Percentiles rank a stretch among this genome's conserved stretches.
phyloP scores from a whole-genome alignment of 768 basidiomycete species.

The Lactarius vividus region DNA sequence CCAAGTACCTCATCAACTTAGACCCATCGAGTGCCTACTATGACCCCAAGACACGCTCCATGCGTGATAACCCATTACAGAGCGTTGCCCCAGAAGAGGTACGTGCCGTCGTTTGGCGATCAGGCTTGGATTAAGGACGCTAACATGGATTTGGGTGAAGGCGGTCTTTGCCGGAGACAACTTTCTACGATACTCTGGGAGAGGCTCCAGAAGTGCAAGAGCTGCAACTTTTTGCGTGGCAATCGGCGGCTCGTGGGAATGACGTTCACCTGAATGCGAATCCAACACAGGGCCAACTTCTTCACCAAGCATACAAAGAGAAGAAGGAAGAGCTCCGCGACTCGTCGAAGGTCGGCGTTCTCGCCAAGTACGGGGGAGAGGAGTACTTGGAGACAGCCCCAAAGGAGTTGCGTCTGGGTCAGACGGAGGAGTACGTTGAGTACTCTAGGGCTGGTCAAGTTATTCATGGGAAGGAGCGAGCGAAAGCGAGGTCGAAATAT shows the following conservation, averaged over 20 bases:
- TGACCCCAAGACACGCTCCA: conserved; percentile 98
- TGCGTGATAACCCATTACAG: conserved; percentile 92
- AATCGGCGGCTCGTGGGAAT: conserved; percentile 88
- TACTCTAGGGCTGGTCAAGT: conserved; percentile 91
- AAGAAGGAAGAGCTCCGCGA: conserved; percentile 93
- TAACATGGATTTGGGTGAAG: conserved; percentile 38
- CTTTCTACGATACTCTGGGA: conserved; percentile 85
- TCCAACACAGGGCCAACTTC: conserved; percentile 90
- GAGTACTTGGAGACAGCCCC: conserved; percentile 89
- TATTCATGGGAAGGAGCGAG: conserved; percentile 87
- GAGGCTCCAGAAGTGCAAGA: conserved; percentile 91
- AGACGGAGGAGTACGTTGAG: conserved; percentile 97
- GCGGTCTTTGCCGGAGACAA: conserved; percentile 95
- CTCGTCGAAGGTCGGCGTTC: conserved; percentile 81
- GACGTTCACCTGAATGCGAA: conserved; percentile 96
- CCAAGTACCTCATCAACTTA: conserved; percentile 96
- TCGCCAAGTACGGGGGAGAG: conserved; percentile 92
- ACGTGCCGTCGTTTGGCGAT: conserved; percentile 34
- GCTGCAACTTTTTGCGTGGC: conserved; percentile 97
- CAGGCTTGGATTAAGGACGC: neutral
- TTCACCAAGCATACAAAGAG: conserved; percentile 86
- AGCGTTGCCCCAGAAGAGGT: conserved; percentile 86
- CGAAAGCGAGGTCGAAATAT: conserved; percentile 88
- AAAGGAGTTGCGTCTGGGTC: conserved; percentile 88
- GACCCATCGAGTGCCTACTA: conserved; percentile 97